Evolutionary conservation across 2,329 filamentous ascomycete genomes (phyloP).

Genomic region (Talaromyces sp.): DNA sequence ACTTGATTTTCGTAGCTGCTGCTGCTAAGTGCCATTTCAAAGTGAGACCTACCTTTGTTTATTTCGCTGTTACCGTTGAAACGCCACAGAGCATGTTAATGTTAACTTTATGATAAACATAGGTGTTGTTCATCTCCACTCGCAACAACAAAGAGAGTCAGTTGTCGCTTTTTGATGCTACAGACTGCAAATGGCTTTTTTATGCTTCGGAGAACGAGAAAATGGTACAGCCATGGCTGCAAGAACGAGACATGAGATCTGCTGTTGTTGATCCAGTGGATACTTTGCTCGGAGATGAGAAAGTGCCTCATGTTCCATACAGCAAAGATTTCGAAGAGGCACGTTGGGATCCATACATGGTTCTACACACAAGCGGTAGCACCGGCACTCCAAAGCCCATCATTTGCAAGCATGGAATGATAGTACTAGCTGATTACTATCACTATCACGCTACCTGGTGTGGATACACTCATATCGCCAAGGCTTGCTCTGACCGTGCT

Average conservation of each 20-base stretch:
- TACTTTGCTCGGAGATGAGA: background rate
- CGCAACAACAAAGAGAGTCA: constrained; percentile 44
- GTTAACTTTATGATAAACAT: background rate
- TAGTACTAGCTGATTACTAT: background rate
- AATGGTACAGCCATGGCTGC: constrained; percentile 33
- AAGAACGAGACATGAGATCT: constrained; percentile 34
- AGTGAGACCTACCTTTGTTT: background rate
- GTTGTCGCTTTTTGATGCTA: constrained; percentile 40
- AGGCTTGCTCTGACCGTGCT: background rate
- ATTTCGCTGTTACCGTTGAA: background rate
- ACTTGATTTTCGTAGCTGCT: background rate
- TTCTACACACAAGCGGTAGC: background rate
- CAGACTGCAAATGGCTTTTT: constrained; percentile 38
- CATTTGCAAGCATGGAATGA: background rate
- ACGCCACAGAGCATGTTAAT: background rate
- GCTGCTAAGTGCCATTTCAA: background rate
- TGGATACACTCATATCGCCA: background rate
- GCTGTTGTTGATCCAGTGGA: constrained; percentile 23
- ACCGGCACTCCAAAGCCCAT: constrained; percentile 2
- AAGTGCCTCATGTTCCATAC: background rate
- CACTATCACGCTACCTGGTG: background rate
- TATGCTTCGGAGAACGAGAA: constrained; percentile 26
- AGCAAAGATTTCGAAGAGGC: constrained; percentile 1
- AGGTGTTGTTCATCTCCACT: constrained; percentile 43
- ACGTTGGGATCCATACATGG: background rate